Base-by-base conservation (phyloP, 192 early-diverging fungal genomes). In the Chytriomyces sp. region DNA sequence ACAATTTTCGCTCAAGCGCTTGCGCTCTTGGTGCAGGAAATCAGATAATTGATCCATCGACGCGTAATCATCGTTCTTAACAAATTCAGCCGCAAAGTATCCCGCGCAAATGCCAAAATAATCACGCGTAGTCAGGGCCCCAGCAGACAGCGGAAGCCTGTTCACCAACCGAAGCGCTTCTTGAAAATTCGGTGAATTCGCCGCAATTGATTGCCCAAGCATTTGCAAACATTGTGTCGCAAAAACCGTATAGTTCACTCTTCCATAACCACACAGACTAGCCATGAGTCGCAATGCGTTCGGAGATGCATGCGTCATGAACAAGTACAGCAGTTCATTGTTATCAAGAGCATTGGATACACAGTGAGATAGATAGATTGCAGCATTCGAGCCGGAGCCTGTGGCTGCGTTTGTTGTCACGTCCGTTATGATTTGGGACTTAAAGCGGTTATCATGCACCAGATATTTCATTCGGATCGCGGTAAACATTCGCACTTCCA, bases 261-360 rank as follows among this genome's bases (percentile, higher is more conserved):
- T 28, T 2, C n/a, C 44, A 5, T 16, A 5, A 9, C 28, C 5
- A 20, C 53, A 57, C 20, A 57, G 20, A 57, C 13, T 20, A 57
- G 53, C 53, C 53, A 57, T 57, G 16, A 75, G 66, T n/a, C 66
- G 23, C 9, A 75, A 65, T 28, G 44, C 63, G 6, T 64, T 65
- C n/a, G 16, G 7, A 9, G 73, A 50, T 24, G 44, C 26, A 6
- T 35, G 45, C 11, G 73, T 45, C 49, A 75, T 23, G 60, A 47
- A 64, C 61, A 65, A 46, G 60, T 66, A 75, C 24, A 75, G 53
- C 24, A 75, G 49, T 49, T 75, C 49, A 26, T n/a, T 49, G 26
- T 35, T 62, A 13, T 75, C 62, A 16, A 75, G 16, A 5, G 6
- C 24, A 18, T 75, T 50, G 1, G 26, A 57, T 13, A 57, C 24